Conservation (phyloP, 2,329 filamentous ascomycete genomes). For the Botrytis squamosa region DNA sequence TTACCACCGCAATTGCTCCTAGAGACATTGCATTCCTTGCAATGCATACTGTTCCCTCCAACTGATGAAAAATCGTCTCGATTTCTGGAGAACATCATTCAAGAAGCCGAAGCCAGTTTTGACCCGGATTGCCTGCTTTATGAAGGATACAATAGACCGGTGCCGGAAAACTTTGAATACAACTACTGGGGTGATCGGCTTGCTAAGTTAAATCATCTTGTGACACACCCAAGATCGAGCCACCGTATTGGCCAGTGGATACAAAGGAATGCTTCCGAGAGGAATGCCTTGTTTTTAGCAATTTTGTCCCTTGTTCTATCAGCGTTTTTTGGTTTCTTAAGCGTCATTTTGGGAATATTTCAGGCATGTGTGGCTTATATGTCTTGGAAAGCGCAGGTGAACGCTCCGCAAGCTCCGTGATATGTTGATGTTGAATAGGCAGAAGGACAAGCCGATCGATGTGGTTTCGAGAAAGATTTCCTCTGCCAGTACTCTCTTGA, state of each 20-base stretch:
- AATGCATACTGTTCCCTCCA: not conserved
- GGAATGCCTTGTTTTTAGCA: not conserved
- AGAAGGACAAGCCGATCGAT: not conserved
- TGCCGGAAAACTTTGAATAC: not conserved
- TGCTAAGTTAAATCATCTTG: not conserved
- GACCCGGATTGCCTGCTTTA: not conserved
- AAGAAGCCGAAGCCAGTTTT: not conserved
- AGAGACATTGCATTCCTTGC: not conserved
- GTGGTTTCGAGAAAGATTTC: not conserved
- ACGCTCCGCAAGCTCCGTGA: not conserved
- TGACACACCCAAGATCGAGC: not conserved
- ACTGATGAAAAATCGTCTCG: not conserved
- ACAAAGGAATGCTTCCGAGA: not conserved
- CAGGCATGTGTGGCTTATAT: not conserved
- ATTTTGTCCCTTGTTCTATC: not conserved
- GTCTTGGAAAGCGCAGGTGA: not conserved
- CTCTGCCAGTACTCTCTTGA: rapidly evolving
- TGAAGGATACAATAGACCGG: not conserved
- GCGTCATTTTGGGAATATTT: not conserved
- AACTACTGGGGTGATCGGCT: not conserved
- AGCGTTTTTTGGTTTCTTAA: not conserved
- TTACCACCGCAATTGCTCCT: not conserved
- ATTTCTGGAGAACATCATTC: not conserved
- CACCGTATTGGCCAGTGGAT: not conserved
- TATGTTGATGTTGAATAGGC: not conserved